Percentiles rank a stretch among this genome's conserved stretches.
These are phyloP conservation scores for Pleodorina starrii DNA, from an alignment of 139 green algal species.

Conservation along the genomic window DNA sequence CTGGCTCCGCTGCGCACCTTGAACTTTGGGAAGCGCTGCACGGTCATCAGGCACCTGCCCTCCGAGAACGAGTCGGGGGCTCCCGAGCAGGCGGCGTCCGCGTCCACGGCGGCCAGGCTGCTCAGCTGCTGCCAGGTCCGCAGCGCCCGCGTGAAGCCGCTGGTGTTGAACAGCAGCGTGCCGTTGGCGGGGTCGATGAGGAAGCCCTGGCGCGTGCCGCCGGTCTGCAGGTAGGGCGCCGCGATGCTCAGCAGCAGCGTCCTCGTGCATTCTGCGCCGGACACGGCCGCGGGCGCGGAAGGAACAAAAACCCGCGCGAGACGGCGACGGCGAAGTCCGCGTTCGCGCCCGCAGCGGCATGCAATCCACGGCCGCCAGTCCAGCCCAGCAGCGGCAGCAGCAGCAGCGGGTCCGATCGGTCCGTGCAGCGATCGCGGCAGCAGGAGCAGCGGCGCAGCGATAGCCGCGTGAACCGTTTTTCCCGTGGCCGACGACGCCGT, in stretches of 20 bases:
- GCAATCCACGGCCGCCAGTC: no score
- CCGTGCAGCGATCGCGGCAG: no score
- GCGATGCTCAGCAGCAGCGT: conserved; percentile 9
- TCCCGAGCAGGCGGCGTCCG: not conserved
- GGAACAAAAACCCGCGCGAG: no score
- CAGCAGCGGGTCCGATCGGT: no score
- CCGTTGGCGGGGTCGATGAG: not conserved
- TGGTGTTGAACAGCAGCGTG: not conserved
- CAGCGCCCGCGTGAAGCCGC: not conserved
- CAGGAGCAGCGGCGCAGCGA: no score
- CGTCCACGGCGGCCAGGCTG: not conserved
- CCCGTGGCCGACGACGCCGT: no score
- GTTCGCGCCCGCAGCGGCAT: no score
- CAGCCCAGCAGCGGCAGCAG: no score
- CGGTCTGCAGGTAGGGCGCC: conserved; percentile 25
- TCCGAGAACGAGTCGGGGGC: not conserved
- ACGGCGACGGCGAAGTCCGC: no score
- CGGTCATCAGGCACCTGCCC: not conserved
- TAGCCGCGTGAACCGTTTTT: no score
- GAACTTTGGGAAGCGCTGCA: not conserved
- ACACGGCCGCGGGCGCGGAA: no score
- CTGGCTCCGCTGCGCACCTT: conserved; percentile 8
- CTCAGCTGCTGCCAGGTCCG: not conserved
- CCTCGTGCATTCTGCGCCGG: conserved; percentile 22
- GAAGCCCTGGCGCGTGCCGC: not conserved